Evolutionary conservation across 106 monocot genomes (phyloP).

Genomic region (Acorus gramineus): DNA sequence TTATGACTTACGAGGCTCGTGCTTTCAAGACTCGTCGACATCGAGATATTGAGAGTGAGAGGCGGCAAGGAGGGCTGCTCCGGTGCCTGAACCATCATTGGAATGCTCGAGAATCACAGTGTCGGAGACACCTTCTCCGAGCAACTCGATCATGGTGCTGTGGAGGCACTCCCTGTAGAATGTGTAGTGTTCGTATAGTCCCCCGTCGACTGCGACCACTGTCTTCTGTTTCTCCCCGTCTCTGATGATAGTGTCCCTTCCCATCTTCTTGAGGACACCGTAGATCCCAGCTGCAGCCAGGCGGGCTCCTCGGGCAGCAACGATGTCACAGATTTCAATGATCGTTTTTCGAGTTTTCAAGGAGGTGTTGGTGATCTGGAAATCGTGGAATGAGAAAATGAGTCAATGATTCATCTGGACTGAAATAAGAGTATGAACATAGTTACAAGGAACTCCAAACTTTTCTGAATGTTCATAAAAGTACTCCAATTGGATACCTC

Average conservation of each 20-base stretch:
- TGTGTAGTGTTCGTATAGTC: constrained; percentile 81
- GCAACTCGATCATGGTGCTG: constrained; percentile 61
- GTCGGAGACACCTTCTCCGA: constrained; percentile 46
- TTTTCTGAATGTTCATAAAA: too few relatives aligned
- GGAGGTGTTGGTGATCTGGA: constrained; percentile 44
- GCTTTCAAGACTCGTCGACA: constrained; percentile 16
- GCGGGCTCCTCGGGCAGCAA: constrained; percentile 64
- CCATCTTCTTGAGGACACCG: constrained; percentile 80
- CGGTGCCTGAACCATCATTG: constrained; percentile 88
- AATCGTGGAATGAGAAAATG: constrained; percentile 3
- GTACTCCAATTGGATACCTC: too few relatives aligned
- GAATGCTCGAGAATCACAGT: constrained; percentile 54
- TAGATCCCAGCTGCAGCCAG: constrained; percentile 78
- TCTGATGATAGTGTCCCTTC: constrained; percentile 24
- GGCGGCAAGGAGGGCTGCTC: constrained; percentile 79
- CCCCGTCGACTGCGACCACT: constrained; percentile 85
- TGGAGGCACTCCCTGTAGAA: constrained; percentile 48
- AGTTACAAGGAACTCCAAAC: too few relatives aligned
- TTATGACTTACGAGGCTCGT: too few relatives aligned
- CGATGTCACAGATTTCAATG: constrained; percentile 54
- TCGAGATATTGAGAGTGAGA: constrained; percentile 69
- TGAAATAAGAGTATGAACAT: too few relatives aligned
- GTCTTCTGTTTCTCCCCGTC: constrained; percentile 29
- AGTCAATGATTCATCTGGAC: too few relatives aligned
- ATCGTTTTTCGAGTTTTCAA: constrained; percentile 60